Evolutionary conservation across 2,329 filamentous ascomycete species (phyloP).

Genomic region (Colletotrichum godetiae): DNA sequence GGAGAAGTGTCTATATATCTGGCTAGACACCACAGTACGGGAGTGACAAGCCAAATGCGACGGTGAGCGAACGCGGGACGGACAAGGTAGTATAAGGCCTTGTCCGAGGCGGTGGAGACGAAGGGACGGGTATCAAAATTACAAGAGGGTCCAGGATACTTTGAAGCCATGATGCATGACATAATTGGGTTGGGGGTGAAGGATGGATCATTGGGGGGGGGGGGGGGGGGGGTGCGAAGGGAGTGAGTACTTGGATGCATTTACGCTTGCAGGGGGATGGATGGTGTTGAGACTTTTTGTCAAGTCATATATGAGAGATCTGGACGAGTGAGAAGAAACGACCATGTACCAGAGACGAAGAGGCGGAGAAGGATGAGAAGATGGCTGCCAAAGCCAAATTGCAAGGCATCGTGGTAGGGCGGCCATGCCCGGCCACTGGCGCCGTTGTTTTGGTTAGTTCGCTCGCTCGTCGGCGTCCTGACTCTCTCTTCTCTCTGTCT

Average conservation of each 20-base stretch:
- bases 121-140: slow-evolving; percentile 44
- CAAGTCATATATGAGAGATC: slow-evolving; percentile 30
- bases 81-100: slow-evolving; percentile 27
- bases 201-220: slow-evolving; percentile 23
- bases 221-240: slow-evolving; percentile 21
- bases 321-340: not conserved
- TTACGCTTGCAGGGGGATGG: slow-evolving; percentile 35
- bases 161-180: slow-evolving; percentile 55
- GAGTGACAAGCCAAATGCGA: slow-evolving; percentile 25
- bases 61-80: slow-evolving; percentile 32
- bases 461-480: slow-evolving; percentile 16
- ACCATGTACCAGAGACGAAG: not conserved
- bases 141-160: slow-evolving; percentile 49
- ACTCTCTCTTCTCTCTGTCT: slow-evolving; percentile 1
- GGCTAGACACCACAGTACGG: slow-evolving; percentile 21
- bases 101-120: slow-evolving; percentile 35
- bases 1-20: slow-evolving; percentile 35
- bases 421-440: slow-evolving; percentile 9
- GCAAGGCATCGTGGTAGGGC: slow-evolving; percentile 20
- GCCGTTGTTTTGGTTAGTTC: slow-evolving; percentile 33
- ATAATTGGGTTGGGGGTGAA: slow-evolving; percentile 51
- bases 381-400: slow-evolving; percentile 21
- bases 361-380: slow-evolving; percentile 8
- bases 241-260: slow-evolving; percentile 28
- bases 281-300: slow-evolving; percentile 37